phyloP scores from a whole-genome alignment of 495 filamentous ascomycete genomes.

The Daldinia vernicosa region DNA sequence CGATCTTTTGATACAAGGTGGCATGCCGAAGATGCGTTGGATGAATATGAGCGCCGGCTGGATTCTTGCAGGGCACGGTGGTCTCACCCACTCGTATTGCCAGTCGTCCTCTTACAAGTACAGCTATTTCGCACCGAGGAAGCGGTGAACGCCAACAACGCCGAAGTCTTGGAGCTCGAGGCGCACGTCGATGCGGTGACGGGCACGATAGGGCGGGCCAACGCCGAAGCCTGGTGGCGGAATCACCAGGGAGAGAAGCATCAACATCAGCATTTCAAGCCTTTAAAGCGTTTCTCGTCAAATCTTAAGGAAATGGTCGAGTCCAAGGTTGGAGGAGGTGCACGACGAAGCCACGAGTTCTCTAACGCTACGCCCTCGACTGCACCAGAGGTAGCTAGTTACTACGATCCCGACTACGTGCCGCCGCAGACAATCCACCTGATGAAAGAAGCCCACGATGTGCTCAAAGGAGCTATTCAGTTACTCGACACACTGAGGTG shows the following conservation, averaged over 20 bases:
- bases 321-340: constrained; percentile 27
- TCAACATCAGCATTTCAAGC: constrained; percentile 28
- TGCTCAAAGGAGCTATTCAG: constrained; percentile 45
- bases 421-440: constrained; percentile 46
- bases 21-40: constrained; percentile 47
- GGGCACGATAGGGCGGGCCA: constrained; percentile 42
- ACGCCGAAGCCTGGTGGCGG: constrained; percentile 40
- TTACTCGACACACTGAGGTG: constrained; percentile 47
- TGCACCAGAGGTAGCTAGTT: constrained; percentile 16
- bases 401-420: constrained; percentile 44
- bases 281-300: constrained; percentile 39
- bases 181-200: constrained; percentile 47
- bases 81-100: constrained; percentile 47
- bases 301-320: constrained; percentile 42
- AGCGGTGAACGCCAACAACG: constrained; percentile 45
- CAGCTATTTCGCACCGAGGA: constrained; percentile 47
- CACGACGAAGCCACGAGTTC: constrained; percentile 25
- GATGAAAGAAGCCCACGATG: constrained; percentile 50
- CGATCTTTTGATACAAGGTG: constrained; percentile 47
- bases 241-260: constrained; percentile 32
- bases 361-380: constrained; percentile 6
- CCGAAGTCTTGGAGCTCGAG: constrained; percentile 44
- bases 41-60: constrained; percentile 48
- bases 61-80: constrained; percentile 47
- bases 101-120: constrained; percentile 47